Conservation (phyloP, 2,329 filamentous ascomycete species). For the Zelopaecilomyces penicillatus region DNA sequence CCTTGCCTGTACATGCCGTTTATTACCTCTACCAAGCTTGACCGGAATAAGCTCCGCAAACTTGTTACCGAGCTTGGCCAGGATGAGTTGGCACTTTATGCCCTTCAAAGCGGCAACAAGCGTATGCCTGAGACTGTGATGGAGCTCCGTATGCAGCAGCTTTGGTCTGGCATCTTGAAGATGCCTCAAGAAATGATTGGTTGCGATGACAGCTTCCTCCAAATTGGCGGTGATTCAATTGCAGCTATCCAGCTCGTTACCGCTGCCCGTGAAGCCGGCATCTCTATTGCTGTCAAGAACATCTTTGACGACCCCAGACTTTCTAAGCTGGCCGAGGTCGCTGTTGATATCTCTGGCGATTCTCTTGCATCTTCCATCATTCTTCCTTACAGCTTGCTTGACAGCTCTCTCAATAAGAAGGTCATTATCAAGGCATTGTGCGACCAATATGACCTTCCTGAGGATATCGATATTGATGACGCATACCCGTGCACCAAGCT, state of each 20-base stretch:
- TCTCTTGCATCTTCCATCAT: constrained; percentile 1
- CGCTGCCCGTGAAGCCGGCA: background rate
- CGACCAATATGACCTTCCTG: no score
- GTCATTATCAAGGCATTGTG: no score
- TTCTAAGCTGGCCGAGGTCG: background rate
- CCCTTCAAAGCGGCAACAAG: constrained; percentile 1
- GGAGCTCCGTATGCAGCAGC: constrained; percentile 4
- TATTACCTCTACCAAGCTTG: constrained; percentile 6
- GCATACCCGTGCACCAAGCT: background rate
- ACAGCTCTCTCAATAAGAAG: no score
- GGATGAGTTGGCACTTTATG: constrained; percentile 1
- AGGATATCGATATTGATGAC: background rate
- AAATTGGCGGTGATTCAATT: constrained; percentile 14
- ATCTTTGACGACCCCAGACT: constrained; percentile 12
- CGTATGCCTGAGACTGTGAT: constrained; percentile 2
- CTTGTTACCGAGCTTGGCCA: background rate
- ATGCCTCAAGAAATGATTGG: constrained; percentile 9
- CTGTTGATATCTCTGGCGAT: background rate
- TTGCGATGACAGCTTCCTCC: constrained; percentile 13
- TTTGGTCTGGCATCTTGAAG: constrained; percentile 5
- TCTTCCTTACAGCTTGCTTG: background rate
- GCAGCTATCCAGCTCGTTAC: constrained; percentile 5
- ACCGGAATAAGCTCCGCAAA: constrained; percentile 3
- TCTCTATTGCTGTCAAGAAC: constrained; percentile 8
- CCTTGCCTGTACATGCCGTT: constrained; percentile 6